Evolutionary conservation across 75 land plant genomes (phyloP).

Genomic region (Sequoia sempervirens): DNA sequence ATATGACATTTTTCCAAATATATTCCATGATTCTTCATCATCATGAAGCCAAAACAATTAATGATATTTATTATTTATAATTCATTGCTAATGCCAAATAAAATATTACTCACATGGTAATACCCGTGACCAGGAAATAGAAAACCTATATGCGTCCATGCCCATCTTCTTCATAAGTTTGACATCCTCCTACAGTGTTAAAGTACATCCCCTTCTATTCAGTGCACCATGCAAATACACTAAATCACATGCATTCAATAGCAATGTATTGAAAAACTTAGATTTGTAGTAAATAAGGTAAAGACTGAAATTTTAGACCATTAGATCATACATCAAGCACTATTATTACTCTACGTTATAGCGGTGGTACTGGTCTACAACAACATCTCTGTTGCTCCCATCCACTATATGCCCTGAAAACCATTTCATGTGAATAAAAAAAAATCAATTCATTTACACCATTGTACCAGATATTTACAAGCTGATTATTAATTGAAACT

Average conservation of each 20-base stretch:
- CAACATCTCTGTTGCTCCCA: slow-evolving; percentile 22
- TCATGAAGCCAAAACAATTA: too few species aligned
- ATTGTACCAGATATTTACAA: neutral
- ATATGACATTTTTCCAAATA: too few species aligned
- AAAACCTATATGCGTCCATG: slow-evolving; percentile 18
- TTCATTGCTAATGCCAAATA: neutral
- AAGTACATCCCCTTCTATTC: neutral
- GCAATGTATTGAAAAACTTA: neutral
- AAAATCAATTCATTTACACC: neutral
- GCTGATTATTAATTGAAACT: neutral
- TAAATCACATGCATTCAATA: neutral
- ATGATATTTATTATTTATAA: neutral
- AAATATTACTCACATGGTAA: slow-evolving; percentile 5
- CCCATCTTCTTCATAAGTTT: slow-evolving; percentile 15
- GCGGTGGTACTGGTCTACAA: slow-evolving; percentile 22
- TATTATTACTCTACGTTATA: slow-evolving; percentile 7
- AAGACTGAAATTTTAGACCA: too few species aligned
- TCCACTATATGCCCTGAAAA: slow-evolving; percentile 20
- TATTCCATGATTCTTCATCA: too few species aligned
- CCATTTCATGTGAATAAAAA: neutral
- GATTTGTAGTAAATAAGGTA: neutral
- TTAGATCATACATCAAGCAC: too few species aligned
- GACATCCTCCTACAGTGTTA: slow-evolving; percentile 8
- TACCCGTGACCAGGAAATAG: slow-evolving; percentile 15
- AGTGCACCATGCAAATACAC: too few species aligned